Base-by-base conservation (phyloP, 148 eudicot genomes). In the Simmondsia chinensis region DNA sequence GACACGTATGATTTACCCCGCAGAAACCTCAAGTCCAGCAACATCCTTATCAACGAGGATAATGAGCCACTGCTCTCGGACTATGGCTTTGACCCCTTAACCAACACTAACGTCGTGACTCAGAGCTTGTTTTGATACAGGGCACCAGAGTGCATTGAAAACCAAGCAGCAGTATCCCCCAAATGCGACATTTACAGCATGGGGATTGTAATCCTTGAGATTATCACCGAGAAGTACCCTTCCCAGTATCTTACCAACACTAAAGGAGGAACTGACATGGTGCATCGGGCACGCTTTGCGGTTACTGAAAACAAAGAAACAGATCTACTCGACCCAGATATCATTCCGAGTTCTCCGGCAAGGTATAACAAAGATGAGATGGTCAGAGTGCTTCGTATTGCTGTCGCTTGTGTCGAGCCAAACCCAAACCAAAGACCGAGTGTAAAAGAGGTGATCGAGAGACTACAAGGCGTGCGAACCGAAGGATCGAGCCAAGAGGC, bases 21-120 rank as follows among this genome's bases (percentile, higher is more conserved):
- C 9, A 77, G 82, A 0, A 57, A 75, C 49, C 68, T 75, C 29
- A 75, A 75, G 56, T 75, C 77, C 12, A 71, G 82, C 68, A 75
- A 75, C 43, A 49, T 75, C 9, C 68, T 75, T 10, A 40, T 75
- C 5, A 38, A 15, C 39, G 24, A 48, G 1, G 43, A 64, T 36
- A 44, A 43, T 2, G 74, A 71, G 57, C 71, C 82, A 25, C 33
- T 75, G 25, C 43, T 75, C 2, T 47, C 43, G 2, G 76, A 71
- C 22, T 75, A 37, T 7, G 68, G 74, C 5, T 60, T 66, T 3
- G 10, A 24, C 30, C 13, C 64, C 5, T 9, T 75, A 18, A 26
- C 57, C 12, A 56, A 27, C 54, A n/a, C 50, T 22, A 52, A 39
- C 30, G 52, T 59, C n/a, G 43, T 46, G 3, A 4, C 39, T 3